These are phyloP conservation scores for Claviceps lovelessii DNA, from an alignment of 2,329 filamentous ascomycete genomes.

Conservation along the genomic window DNA sequence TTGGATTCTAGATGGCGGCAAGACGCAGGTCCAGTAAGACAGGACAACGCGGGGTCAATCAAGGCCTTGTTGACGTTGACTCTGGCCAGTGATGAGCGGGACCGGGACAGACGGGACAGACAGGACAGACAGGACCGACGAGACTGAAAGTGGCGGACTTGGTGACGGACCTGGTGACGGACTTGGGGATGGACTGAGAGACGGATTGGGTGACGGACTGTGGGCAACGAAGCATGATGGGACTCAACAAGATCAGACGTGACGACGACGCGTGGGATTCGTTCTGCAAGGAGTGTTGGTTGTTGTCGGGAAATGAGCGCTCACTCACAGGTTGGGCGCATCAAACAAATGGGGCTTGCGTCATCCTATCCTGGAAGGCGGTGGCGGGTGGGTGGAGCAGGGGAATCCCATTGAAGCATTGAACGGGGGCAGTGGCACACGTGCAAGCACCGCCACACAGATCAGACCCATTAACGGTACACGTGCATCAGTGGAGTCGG, in stretches of 20 bases:
- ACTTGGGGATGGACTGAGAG: not conserved
- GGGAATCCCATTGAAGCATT: too few species aligned
- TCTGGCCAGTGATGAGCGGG: not conserved
- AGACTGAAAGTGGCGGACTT: too few species aligned
- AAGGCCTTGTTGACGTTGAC: not conserved
- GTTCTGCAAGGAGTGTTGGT: not conserved
- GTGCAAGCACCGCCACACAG: not conserved
- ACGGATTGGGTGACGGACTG: not conserved
- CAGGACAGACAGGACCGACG: not conserved
- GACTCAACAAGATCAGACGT: not conserved
- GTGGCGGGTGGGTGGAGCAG: not conserved
- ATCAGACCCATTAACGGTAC: too few species aligned
- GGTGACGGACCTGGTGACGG: not conserved
- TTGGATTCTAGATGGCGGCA: not conserved
- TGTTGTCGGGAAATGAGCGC: not conserved
- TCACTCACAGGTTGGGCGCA: not conserved
- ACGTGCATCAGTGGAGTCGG: too few species aligned
- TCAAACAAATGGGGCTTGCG: not conserved
- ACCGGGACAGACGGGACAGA: not conserved
- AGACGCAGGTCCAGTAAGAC: not conserved
- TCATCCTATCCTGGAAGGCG: not conserved
- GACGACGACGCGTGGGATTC: not conserved
- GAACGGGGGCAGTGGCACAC: not conserved
- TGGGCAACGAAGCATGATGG: not conserved
- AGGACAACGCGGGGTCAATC: not conserved